A percentile compares a stretch with the other conserved stretches of the same genome.
phyloP scores from a whole-genome alignment of 2,329 filamentous ascomycete species.

The Sclerotinia spermophila region DNA sequence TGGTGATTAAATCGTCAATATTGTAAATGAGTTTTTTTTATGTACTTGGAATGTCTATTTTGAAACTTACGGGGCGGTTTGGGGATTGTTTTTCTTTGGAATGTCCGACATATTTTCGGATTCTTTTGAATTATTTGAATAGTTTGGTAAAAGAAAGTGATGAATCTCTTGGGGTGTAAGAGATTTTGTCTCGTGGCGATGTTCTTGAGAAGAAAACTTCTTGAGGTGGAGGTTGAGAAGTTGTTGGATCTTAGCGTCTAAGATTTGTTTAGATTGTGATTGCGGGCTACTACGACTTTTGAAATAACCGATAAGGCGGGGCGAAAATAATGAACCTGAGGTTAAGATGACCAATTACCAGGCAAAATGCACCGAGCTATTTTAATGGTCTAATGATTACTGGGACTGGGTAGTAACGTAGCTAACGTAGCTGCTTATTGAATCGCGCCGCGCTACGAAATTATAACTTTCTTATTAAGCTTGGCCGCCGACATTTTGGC shows the following conservation, averaged over 20 bases:
- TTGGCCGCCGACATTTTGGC: not conserved
- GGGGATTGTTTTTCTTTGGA: conserved; percentile 58
- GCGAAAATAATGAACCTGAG: conserved; percentile 17
- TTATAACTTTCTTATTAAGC: not conserved
- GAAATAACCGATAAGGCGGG: conserved; percentile 21
- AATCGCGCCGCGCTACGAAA: conserved; percentile 8
- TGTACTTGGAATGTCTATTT: conserved; percentile 11
- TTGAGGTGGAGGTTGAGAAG: conserved; percentile 20
- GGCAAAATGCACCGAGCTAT: not conserved
- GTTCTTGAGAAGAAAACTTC: conserved; percentile 18
- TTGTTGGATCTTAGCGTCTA: conserved; percentile 20
- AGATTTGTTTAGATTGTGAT: conserved; percentile 19
- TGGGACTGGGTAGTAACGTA: not conserved
- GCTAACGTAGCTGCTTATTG: too few relatives aligned
- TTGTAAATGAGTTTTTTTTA: conserved; percentile 6
- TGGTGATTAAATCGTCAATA: conserved; percentile 42
- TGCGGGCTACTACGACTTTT: conserved; percentile 17
- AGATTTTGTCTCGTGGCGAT: conserved; percentile 18
- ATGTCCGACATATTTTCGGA: conserved; percentile 54
- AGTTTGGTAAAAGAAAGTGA: conserved; percentile 3
- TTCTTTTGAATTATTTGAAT: conserved; percentile 3
- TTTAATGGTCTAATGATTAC: not conserved
- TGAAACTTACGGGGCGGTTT: conserved; percentile 59
- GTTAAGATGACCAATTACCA: conserved; percentile 1
- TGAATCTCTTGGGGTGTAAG: conserved; percentile 10